Conservation (phyloP, 2,329 filamentous ascomycete genomes). For the Apiospora phragmitis region DNA sequence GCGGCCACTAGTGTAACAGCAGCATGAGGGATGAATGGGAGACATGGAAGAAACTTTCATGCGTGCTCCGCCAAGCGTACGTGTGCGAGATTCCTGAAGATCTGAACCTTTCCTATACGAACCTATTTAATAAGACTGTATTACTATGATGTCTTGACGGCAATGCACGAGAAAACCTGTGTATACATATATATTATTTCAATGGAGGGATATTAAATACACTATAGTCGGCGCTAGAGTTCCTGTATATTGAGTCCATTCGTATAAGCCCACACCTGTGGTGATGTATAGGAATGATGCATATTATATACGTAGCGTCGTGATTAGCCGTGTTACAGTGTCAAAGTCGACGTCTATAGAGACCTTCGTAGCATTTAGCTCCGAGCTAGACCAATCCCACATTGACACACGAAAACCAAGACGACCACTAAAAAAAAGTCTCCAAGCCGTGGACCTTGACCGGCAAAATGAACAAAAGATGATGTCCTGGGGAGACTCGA, state of each 20-base stretch:
- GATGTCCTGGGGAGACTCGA: slow-evolving; percentile 7
- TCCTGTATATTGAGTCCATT: too few species aligned
- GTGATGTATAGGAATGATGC: too few species aligned
- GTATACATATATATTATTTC: neutral
- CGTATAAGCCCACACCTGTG: too few species aligned
- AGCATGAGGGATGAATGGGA: neutral
- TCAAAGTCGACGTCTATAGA: neutral
- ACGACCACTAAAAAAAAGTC: neutral
- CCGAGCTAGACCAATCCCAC: neutral
- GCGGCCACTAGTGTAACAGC: neutral
- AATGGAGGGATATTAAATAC: neutral
- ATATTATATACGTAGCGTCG: too few species aligned
- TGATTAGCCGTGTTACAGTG: too few species aligned
- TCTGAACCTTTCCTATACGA: neutral
- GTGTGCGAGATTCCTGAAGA: neutral
- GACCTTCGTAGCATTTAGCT: neutral
- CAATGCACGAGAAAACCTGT: neutral
- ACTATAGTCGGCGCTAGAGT: too few species aligned
- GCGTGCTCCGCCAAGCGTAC: neutral
- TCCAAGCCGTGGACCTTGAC: neutral
- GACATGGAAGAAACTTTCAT: neutral
- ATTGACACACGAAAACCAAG: neutral
- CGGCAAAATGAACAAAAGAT: neutral
- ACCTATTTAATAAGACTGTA: neutral
- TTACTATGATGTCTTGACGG: too few species aligned